Conservation (phyloP, 2,329 filamentous ascomycete genomes). For the Dactylellina sp. region DNA sequence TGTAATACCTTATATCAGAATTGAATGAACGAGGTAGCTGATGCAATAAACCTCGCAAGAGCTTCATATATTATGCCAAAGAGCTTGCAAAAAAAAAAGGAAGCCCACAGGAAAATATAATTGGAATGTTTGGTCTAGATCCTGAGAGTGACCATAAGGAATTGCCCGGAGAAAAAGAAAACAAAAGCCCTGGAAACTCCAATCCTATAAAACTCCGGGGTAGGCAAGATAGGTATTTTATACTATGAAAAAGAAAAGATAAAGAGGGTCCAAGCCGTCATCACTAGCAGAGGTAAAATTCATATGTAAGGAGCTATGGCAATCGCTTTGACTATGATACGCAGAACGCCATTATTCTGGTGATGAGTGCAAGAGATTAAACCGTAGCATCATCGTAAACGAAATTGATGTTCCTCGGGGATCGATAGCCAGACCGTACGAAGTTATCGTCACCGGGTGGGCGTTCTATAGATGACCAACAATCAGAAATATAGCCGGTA, state of each 20-base stretch:
- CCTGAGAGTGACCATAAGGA: slow-evolving; percentile 15
- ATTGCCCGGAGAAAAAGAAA: slow-evolving; percentile 23
- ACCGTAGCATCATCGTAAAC: slow-evolving; percentile 91
- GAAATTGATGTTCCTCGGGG: slow-evolving; percentile 91
- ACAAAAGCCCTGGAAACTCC: slow-evolving; percentile 33
- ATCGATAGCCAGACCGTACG: slow-evolving; percentile 77
- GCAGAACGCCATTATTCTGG: too few relatives aligned
- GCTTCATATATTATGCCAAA: neutral
- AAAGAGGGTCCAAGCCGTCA: neutral
- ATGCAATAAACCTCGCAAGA: slow-evolving; percentile 1
- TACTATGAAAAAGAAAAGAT: slow-evolving; percentile 15
- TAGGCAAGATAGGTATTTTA: slow-evolving; percentile 33
- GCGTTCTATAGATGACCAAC: slow-evolving; percentile 67
- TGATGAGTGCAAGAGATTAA: slow-evolving; percentile 62
- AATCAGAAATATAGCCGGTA: slow-evolving; percentile 14
- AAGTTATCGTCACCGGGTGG: slow-evolving; percentile 92
- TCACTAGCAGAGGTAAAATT: neutral
- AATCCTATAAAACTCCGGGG: slow-evolving; percentile 49
- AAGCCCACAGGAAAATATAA: neutral
- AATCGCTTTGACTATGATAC: neutral
- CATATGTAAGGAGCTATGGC: neutral
- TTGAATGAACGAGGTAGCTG: slow-evolving; percentile 1
- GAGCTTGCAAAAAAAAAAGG: neutral
- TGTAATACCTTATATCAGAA: neutral
- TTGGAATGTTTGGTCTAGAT: slow-evolving; percentile 32